Evolutionary conservation across 1,139 yeast genomes (phyloP).

Genomic region (Debaryomycetaceae sp.): DNA sequence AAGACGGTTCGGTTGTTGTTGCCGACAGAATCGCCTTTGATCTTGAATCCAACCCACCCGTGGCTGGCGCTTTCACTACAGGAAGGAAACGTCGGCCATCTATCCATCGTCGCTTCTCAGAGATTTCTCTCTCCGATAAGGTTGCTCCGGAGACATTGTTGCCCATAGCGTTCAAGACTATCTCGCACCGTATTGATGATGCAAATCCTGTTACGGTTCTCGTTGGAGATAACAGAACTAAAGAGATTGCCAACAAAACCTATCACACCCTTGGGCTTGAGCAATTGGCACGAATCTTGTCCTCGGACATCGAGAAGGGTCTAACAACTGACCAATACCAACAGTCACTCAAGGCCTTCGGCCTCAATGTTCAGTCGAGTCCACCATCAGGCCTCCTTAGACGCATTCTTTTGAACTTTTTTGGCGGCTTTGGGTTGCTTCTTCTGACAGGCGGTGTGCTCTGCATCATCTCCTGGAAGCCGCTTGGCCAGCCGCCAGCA

Average conservation of each 20-base stretch:
- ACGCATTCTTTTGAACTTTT: conserved; percentile 35
- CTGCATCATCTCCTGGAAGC: conserved; percentile 46
- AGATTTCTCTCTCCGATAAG: conserved; percentile 11
- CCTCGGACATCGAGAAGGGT: conserved; percentile 16
- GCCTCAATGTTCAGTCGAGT: conserved; percentile 35
- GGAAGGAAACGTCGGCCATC: conserved; percentile 6
- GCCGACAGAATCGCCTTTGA: conserved; percentile 6
- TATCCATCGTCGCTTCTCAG: conserved; percentile 9
- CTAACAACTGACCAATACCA: conserved; percentile 14
- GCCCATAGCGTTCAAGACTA: conserved; percentile 34
- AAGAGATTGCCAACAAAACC: conserved; percentile 17
- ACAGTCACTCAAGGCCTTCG: conserved; percentile 20
- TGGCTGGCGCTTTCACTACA: neutral
- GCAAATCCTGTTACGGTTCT: conserved; percentile 6
- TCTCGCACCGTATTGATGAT: conserved; percentile 33
- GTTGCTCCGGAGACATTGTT: conserved; percentile 25
- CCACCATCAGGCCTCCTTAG: conserved; percentile 29
- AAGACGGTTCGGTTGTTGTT: conserved; percentile 3
- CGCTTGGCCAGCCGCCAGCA: conserved; percentile 49
- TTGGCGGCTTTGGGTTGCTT: conserved; percentile 50
- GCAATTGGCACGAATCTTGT: conserved; percentile 20
- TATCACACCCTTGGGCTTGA: conserved; percentile 23
- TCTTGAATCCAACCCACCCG: conserved; percentile 5
- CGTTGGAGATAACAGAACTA: conserved; percentile 9
- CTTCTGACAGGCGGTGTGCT: conserved; percentile 43